phyloP scores from a whole-genome alignment of 805 yeast species.

The Kazachstania africana region DNA sequence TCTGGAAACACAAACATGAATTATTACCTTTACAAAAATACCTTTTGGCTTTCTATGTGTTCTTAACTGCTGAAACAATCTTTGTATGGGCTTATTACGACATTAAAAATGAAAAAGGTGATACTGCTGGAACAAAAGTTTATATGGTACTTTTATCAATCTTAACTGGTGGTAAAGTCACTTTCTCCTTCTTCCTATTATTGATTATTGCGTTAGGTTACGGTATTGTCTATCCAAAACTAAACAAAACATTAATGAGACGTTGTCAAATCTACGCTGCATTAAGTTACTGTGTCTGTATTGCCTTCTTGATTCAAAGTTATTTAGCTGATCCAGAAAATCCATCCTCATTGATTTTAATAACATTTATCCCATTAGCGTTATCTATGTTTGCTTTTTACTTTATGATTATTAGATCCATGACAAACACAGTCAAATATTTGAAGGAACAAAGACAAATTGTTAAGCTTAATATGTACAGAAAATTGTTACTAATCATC shows the following conservation, averaged over 20 bases:
- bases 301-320: slow-evolving; percentile 41
- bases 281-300: slow-evolving; percentile 43
- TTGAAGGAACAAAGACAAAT: slow-evolving; percentile 80
- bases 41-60: slow-evolving; percentile 72
- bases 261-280: slow-evolving; percentile 50
- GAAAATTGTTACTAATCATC: slow-evolving; percentile 60
- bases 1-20: slow-evolving; percentile 76
- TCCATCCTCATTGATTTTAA: slow-evolving; percentile 38
- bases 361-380: slow-evolving; percentile 61
- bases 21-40: slow-evolving; percentile 84
- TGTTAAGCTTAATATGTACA: slow-evolving; percentile 82
- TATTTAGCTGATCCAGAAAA: slow-evolving; percentile 42
- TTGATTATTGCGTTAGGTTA: slow-evolving; percentile 84
- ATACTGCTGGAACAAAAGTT: slow-evolving; percentile 46
- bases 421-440: slow-evolving; percentile 61
- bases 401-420: slow-evolving; percentile 57
- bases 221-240: slow-evolving; percentile 83
- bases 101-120: slow-evolving; percentile 54
- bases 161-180: slow-evolving; percentile 67
- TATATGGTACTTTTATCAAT: slow-evolving; percentile 71
- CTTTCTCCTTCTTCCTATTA: slow-evolving; percentile 80
- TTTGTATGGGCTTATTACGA: slow-evolving; percentile 89
- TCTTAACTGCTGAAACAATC: slow-evolving; percentile 73
- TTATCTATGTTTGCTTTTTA: slow-evolving; percentile 63
- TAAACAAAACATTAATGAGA: slow-evolving; percentile 65